Base-by-base conservation (phyloP, 1,139 yeast genomes). In the Suhomyces ambrosiae region DNA sequence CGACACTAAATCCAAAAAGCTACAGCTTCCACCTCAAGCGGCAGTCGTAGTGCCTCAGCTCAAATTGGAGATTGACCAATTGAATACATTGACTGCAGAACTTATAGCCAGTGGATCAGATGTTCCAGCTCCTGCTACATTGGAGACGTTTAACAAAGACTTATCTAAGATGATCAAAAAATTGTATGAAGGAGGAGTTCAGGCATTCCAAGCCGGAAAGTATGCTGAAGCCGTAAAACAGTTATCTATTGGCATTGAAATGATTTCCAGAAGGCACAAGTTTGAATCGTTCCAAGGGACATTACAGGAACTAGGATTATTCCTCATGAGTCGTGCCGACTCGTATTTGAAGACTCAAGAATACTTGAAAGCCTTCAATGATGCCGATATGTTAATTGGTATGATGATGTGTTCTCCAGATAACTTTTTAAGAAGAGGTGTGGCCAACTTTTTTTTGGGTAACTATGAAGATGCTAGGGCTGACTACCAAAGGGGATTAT, bases 261-360 rank as follows among this genome's bases (percentile, higher is more conserved):
- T 89, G 80, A 85, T 90, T 13, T 66, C 77, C 45, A 80, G 86
- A 49, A 78, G 97, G 59, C 81, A 89, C 23, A 82, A 86, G 52
- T 89, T 90, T 75, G 98, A 92, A 59, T 72, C 90, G 8, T 86
- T 89, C 53, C 89, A 80, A 48, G 76, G 82, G 28, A 84, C 90
- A 25, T 63, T 89, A 39, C 90, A 85, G 53, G 97, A 92, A 58
- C 65, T 86, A 39, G 74, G 82, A 33, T 71, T 79, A 52, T 76
- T 88, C 54, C 63, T 90, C 41, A 83, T 82, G 68, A 84, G 88
- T 39, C 75, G 97, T 47, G 81, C 95, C 15, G 97, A 90, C 54
- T 86, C 95, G 0, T 77, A 83, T 52, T 70, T 89, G 57, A 75
- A 83, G 52, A 68, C 75, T 40, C 74, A 79, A 37, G 68, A 79